phyloP scores from a whole-genome alignment of 192 early-diverging fungal species.

The Coemansia sp. region DNA sequence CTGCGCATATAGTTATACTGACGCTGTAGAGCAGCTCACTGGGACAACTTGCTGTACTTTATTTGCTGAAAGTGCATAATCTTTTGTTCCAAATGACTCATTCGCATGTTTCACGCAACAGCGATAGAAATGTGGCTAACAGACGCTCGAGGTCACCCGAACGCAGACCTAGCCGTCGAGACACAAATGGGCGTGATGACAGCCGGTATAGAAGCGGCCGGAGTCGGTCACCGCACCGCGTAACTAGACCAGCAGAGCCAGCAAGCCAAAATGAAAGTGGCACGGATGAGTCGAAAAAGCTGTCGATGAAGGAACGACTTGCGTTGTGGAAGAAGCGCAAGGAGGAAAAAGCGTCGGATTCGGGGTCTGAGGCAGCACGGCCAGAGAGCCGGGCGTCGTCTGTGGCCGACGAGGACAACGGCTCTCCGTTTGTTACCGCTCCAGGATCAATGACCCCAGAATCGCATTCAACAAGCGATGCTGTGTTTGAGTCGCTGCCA shows the following conservation, averaged over 20 bases:
- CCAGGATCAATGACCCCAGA: conserved; percentile 24
- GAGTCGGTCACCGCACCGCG: conserved; percentile 22
- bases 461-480: conserved; percentile 12
- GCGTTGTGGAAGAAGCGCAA: conserved; percentile 80
- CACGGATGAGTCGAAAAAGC: conserved; percentile 63
- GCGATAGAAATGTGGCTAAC: conserved; percentile 25
- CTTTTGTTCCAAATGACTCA: conserved; percentile 30
- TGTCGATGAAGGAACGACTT: conserved; percentile 76
- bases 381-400: conserved; percentile 3
- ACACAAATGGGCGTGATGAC: neutral
- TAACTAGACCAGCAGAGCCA: neutral
- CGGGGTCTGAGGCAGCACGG: neutral
- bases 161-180: neutral
- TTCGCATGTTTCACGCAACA: conserved; percentile 33
- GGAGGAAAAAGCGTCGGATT: conserved; percentile 33
- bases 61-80: neutral
- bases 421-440: conserved; percentile 38
- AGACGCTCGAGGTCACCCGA: conserved; percentile 32
- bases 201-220: neutral
- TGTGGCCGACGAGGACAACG: conserved; percentile 16
- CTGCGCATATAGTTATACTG: neutral
- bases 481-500: conserved; percentile 22
- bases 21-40: too few relatives aligned
- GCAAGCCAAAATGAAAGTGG: conserved; percentile 6
- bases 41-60: neutral